Base-by-base conservation (phyloP, 345 rosid genomes). In the Raphanus sativus region DNA sequence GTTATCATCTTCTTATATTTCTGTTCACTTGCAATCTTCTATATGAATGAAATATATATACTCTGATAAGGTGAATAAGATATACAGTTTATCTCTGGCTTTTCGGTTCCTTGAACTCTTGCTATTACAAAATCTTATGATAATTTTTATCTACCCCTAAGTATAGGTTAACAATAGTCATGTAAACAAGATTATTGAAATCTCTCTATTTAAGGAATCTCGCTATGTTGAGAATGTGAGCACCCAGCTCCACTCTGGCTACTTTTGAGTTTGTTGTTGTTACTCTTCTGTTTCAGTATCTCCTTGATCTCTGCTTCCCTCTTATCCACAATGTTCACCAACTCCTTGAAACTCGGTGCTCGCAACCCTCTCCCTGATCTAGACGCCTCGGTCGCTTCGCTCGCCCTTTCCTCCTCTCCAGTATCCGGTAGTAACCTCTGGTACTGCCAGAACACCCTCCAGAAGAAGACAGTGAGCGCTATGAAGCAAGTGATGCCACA, bases 401-500 rank as follows among this genome's bases (percentile, higher is more conserved):
- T 74, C 24, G 77, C 86, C 3, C 15, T 34, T 68, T 81, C 91
- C 75, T 75, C 89, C 0, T 30, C 77, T 13, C 66, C 67, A 24
- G 7, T 30, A 48, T 82, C 88, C 0, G 90, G 90, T 76, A 38
- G 61, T 54, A 89, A 87, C 78, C 82, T 87, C 21, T 89, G 90
- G 84, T 78, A 95, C 64, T 92, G 98, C 28, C 81, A 73, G 34
- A 85, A 64, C 64, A 92, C 74, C 79, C 82, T 86, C 71, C 76
- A 89, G 85, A 66, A 88, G 90, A 91, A 95, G 12, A 81, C 3
- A 10, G 66, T 17, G 28, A 95, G 90, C 4, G 97, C 87, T 10
- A 89, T 34, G 71, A 87, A 40, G 84, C 96, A 89, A 33, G 91
- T 84, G 65, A 84, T 30, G 80, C 98, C 98, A 36, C 96, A 87